Base-by-base conservation (phyloP, 2,329 filamentous ascomycete genomes). In the Aspergillus novoparasiticus region DNA sequence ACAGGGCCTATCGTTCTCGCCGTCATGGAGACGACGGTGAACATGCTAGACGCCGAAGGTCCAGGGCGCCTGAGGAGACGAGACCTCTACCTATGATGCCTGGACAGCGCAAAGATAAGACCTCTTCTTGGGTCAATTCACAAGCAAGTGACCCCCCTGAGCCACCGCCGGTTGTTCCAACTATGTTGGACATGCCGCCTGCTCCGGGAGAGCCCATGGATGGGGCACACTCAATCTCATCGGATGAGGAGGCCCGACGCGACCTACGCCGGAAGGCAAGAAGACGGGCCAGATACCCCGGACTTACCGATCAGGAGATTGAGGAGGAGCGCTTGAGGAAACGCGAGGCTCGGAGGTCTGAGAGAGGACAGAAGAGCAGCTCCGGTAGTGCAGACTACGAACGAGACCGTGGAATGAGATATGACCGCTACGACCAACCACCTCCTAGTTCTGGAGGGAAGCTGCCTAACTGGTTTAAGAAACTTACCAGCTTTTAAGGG, bases 61-160 rank as follows among this genome's bases (percentile, higher is more conserved):
- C 78, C 23, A 72, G 72, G 36, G 73, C 69, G 10, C 68, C 70
- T 11, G 72, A 73, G 12, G 61, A 64, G 60, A 58, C 71, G 57
- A 58, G 55, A 32, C 62, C 68, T 48, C 68, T 69, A 1, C 74
- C 75, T 36, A 71, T 76, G 63, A 75, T 74, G 66, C 68, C 71
- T 36, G 76, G 77, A 23, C 78, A 73, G n/a, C 65, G 72, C 26
- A 80, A 78, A 67, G 79, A 83, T 59, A 83, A 84, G 69, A 84
- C 80, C 39, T 81, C 81, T 9, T 82, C 80, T 8, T 84, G 82
- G 82, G 76, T 84, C 9, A 75, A 83, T 63, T 81, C 80, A 2
- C 81, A 83, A 67, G 73, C 77, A 10, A 78, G 76, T 30, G 81
- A 84, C 23, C 82, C 81, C 19, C 81, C 82, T 0, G 81, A 83